Evolutionary conservation across 2,329 filamentous ascomycete genomes (phyloP).

Genomic region (Colletotrichum australisinense): DNA sequence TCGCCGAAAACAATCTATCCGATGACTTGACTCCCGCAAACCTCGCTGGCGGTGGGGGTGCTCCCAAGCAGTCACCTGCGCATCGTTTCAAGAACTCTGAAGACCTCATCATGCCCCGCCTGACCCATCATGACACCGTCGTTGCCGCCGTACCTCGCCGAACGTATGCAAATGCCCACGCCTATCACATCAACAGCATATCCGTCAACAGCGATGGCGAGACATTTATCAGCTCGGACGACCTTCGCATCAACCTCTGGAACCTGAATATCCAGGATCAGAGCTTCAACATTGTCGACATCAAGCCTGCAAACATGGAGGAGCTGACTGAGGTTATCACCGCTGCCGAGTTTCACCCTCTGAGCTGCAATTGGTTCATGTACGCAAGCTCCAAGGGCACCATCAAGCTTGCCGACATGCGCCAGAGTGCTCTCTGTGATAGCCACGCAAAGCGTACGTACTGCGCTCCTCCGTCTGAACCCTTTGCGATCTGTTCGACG

Average conservation of each 20-base stretch:
- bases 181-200: constrained; percentile 99
- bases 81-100: constrained; percentile 82
- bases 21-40: constrained; percentile 87
- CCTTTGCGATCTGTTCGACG: neutral
- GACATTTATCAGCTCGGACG: constrained; percentile 99
- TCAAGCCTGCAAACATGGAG: constrained; percentile 99
- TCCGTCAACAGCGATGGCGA: constrained; percentile 99
- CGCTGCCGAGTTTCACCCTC: constrained; percentile 95
- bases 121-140: constrained; percentile 98
- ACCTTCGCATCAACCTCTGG: constrained; percentile 97
- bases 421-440: constrained; percentile 95
- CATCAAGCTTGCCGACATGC: constrained; percentile 98
- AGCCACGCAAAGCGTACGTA: constrained; percentile 91
- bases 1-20: constrained; percentile 98
- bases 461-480: neutral
- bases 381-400: constrained; percentile 99
- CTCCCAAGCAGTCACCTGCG: constrained; percentile 77
- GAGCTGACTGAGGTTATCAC: constrained; percentile 99
- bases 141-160: constrained; percentile 95
- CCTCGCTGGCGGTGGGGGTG: constrained; percentile 80
- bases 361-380: constrained; percentile 99
- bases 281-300: constrained; percentile 99
- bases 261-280: constrained; percentile 99
- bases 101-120: constrained; percentile 91
- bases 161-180: constrained; percentile 98